Evolutionary conservation across 345 rosid species (phyloP), one percentile per base, ranked within the genome.

Genomic region (Dimocarpus longan): DNA sequence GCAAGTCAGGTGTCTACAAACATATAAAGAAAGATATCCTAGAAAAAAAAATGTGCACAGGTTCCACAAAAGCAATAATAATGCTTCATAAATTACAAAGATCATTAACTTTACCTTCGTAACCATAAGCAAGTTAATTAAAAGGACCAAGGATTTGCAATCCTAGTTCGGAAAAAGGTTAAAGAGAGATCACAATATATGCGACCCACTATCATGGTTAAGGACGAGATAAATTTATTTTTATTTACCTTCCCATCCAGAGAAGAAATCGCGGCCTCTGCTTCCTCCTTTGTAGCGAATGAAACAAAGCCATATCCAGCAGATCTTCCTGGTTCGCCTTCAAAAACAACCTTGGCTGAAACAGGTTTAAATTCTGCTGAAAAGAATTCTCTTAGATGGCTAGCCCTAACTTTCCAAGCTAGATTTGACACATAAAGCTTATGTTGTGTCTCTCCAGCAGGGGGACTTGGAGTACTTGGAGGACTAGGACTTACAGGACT

Each of bases 251-350:
- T 90, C 73, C 92, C 97, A 84, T 89, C 80, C 21, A 92, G 84
- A 52, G 91, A 86, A 46, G 93, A 86, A 84, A 90, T 70, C 40
- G 95, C 97, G 70, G 87, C 90, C 78, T 89, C 95, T 22, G 98
- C 97, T 86, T 95, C 98, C 81, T 93, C 97, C 80, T 82, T 90
- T n/a, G 97, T 87, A 80, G 88, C 83, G 83, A 93, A 93, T 0
- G 97, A 93, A 70, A 96, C 97, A 85, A 92, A 96, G 64, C 97
- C 98, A 74, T 92, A 94, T 5, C 98, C 98, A 0, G 93, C 88
- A 83, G 98, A 87, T 82, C 85, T 86, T 70, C 97, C 92, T 43
- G 83, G 56, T 76, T 92, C 85, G 73, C 81, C 82, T 8, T 88
- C 88, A 71, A 93, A 96, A 66, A 93, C 87, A 75, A 96, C 94